Evolutionary conservation across 2,329 filamentous ascomycete genomes (phyloP).

Genomic region (Beauveria varroae): DNA sequence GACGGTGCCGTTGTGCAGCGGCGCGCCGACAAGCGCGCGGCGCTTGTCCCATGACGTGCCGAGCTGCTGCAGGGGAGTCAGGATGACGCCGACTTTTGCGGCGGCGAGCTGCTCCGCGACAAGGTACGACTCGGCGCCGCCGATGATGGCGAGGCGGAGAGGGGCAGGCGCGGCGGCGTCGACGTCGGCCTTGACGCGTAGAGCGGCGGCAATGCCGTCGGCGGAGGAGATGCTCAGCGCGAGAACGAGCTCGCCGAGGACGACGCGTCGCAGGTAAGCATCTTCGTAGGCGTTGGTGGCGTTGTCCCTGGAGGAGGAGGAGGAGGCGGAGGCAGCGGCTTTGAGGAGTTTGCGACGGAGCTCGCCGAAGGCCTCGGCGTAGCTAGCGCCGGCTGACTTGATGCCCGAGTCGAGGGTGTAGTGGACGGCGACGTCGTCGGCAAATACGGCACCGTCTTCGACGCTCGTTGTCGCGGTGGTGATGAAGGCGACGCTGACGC

Average conservation of each 20-base stretch:
- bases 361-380: conserved; percentile 45
- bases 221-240: conserved; percentile 55
- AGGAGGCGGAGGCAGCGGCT: conserved; percentile 36
- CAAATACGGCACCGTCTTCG: conserved; percentile 43
- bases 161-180: conserved; percentile 28
- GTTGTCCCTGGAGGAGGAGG: conserved; percentile 23
- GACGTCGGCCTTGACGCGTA: conserved; percentile 51
- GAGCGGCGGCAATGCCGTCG: conserved; percentile 51
- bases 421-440: conserved; percentile 47
- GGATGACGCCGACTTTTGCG: conserved; percentile 50
- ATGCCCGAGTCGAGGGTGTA: conserved; percentile 44
- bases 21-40: conserved; percentile 54
- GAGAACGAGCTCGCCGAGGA: conserved; percentile 46
- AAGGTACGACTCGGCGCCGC: conserved; percentile 56
- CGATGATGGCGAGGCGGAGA: conserved; percentile 51
- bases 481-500: conserved; percentile 51
- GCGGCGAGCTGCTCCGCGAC: conserved; percentile 50
- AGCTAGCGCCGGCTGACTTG: conserved; percentile 38
- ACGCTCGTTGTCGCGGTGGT: conserved; percentile 41
- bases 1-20: conserved; percentile 57
- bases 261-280: conserved; percentile 45
- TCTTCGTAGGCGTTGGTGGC: conserved; percentile 37
- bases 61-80: conserved; percentile 51
- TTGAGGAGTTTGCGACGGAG: conserved; percentile 48
- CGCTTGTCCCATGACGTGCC: conserved; percentile 52